Conservation (phyloP, 208 protist species). For the Trichomonas vaginalis region DNA sequence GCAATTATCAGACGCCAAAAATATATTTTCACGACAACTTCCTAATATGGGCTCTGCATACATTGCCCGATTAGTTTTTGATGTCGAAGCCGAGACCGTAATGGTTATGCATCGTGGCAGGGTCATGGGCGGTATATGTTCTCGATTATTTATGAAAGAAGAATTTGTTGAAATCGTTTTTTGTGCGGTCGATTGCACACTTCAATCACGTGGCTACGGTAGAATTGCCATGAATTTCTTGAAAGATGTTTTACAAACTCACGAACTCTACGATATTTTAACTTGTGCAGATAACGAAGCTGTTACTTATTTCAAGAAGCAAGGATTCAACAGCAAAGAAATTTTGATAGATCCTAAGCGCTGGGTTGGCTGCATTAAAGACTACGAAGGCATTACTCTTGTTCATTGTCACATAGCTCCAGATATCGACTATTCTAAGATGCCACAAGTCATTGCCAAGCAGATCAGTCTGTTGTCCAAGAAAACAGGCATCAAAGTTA, state of each 20-base stretch:
- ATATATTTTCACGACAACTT: conserved; percentile 59
- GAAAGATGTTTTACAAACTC: conserved; percentile 45
- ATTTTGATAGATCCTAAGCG: conserved; percentile 36
- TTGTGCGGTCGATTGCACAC: conserved; percentile 49
- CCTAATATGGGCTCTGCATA: conserved; percentile 66
- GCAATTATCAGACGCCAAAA: conserved; percentile 48
- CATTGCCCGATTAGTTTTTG: conserved; percentile 56
- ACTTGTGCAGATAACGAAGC: conserved; percentile 71
- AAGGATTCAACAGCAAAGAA: conserved; percentile 40
- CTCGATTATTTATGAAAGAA: conserved; percentile 47
- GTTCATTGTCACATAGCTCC: conserved; percentile 56
- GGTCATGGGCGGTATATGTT: conserved; percentile 59
- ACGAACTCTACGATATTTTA: conserved; percentile 50
- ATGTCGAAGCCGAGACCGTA: conserved; percentile 20
- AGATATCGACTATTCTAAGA: conserved; percentile 47
- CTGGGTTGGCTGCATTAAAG: conserved; percentile 63
- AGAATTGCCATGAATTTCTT: conserved; percentile 53
- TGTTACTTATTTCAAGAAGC: conserved; percentile 67
- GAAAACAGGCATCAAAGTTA: neutral
- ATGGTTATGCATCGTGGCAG: neutral
- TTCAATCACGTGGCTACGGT: conserved; percentile 56
- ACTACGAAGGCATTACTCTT: conserved; percentile 60
- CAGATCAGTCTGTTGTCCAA: conserved; percentile 31
- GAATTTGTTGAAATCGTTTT: conserved; percentile 65
- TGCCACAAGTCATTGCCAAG: conserved; percentile 36